Percentiles rank a stretch among this genome's conserved stretches.
Conservation (phyloP, 108 stramenopile species). For the Bacterosira constricta region DNA sequence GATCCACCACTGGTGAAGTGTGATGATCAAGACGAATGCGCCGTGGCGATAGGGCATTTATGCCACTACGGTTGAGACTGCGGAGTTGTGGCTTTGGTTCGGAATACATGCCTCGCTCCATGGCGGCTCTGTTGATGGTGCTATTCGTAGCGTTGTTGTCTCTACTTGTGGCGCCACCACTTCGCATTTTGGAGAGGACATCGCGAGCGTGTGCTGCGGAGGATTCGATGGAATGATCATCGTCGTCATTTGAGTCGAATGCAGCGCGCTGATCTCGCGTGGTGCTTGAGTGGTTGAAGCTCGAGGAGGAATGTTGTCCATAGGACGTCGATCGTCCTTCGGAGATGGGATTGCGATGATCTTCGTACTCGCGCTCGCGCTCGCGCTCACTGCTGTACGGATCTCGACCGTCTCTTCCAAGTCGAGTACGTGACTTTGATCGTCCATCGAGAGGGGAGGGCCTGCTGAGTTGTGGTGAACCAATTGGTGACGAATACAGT, state of each 20-base stretch:
- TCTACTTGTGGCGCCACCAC: too few relatives aligned
- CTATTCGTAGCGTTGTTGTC: too few relatives aligned
- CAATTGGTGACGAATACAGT: too few relatives aligned
- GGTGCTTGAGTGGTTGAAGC: not conserved
- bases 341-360: not conserved
- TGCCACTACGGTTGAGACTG: not conserved
- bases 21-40: too few relatives aligned
- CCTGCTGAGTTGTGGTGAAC: not conserved
- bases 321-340: not conserved
- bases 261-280: too few relatives aligned
- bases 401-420: too few relatives aligned
- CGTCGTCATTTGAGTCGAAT: not conserved
- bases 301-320: too few relatives aligned
- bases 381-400: too few relatives aligned
- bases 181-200: slow-evolving; percentile 16
- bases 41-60: not conserved
- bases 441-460: not conserved
- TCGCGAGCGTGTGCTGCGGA: slow-evolving; percentile 11
- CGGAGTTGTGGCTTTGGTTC: too few relatives aligned
- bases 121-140: too few relatives aligned
- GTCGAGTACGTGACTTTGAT: not conserved
- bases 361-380: not conserved
- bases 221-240: slow-evolving; percentile 10
- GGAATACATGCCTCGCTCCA: too few relatives aligned
- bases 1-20: not conserved